Evolutionary conservation across 2,329 filamentous ascomycete species (phyloP).

Genomic region (Graphilbum fragrans): DNA sequence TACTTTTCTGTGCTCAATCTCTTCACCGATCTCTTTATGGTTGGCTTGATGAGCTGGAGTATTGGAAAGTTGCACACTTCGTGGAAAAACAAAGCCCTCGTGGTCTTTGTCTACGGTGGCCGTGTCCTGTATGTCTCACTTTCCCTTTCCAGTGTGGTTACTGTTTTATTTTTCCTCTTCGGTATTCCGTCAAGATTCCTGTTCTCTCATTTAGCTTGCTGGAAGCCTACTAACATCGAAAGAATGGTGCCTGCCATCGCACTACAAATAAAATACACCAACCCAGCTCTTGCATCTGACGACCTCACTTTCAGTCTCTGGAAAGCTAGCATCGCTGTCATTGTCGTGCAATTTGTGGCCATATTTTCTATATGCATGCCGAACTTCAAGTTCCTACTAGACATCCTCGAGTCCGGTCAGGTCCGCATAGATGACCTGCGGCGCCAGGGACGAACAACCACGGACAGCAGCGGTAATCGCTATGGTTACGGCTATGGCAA

Average conservation of each 20-base stretch:
- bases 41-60: neutral
- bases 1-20: constrained; percentile 3
- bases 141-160: neutral
- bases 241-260: neutral
- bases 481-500: neutral
- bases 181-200: too few relatives aligned
- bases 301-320: neutral
- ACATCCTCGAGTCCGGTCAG: constrained; percentile 2
- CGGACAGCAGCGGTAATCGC: neutral
- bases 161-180: too few relatives aligned
- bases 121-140: neutral
- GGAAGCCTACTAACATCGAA: too few relatives aligned
- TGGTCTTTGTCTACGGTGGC: neutral
- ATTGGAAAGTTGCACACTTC: constrained; percentile 1
- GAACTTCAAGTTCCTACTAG: constrained; percentile 4
- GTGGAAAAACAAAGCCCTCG: neutral
- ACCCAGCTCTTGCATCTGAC: neutral
- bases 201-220: too few relatives aligned
- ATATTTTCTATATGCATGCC: constrained; percentile 2
- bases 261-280: neutral
- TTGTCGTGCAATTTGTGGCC: constrained; percentile 2
- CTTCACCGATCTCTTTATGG: neutral
- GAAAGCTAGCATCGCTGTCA: constrained; percentile 1
- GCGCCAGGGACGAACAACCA: neutral
- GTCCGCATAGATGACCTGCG: constrained; percentile 3